These are phyloP conservation scores for Perkinsela sp. DNA, from an alignment of 208 protist species.

Conservation along the genomic window DNA sequence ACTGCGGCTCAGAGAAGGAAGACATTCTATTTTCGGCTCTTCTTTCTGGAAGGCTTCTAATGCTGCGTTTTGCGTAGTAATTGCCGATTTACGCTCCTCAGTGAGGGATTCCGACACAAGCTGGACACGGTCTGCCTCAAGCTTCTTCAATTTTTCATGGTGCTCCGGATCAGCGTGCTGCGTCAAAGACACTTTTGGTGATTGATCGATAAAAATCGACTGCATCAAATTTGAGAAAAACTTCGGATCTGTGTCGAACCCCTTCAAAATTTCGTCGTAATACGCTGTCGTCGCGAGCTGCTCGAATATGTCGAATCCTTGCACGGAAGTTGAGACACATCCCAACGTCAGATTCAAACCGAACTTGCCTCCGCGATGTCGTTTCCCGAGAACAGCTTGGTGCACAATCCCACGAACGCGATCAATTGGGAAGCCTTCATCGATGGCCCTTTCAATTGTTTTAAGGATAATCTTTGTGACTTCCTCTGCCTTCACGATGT, in stretches of 20 bases:
- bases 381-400: conserved; percentile 52
- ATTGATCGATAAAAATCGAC: conserved; percentile 20
- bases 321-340: conserved; percentile 11
- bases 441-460: conserved; percentile 17
- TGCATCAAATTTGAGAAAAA: conserved; percentile 22
- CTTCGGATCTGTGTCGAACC: conserved; percentile 16
- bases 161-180: conserved; percentile 29
- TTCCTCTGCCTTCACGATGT: conserved; percentile 11
- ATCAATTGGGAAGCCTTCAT: conserved; percentile 42
- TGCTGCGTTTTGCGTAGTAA: conserved; percentile 21
- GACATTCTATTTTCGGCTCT: conserved; percentile 22
- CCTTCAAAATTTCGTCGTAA: conserved; percentile 50
- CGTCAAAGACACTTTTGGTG: conserved; percentile 29
- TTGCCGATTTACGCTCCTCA: conserved; percentile 13
- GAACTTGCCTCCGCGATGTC: conserved; percentile 50
- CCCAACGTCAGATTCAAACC: conserved; percentile 39
- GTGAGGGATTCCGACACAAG: conserved; percentile 5
- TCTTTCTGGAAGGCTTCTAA: conserved; percentile 24
- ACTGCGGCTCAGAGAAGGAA: conserved; percentile 31
- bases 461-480: conserved; percentile 26
- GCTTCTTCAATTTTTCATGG: conserved; percentile 10
- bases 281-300: conserved; percentile 33
- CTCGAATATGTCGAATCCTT: conserved; percentile 21
- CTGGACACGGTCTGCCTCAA: conserved; percentile 13
- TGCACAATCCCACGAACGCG: conserved; percentile 49